Conservation (phyloP, 2,329 filamentous ascomycete genomes). For the Botrytis byssoidea region DNA sequence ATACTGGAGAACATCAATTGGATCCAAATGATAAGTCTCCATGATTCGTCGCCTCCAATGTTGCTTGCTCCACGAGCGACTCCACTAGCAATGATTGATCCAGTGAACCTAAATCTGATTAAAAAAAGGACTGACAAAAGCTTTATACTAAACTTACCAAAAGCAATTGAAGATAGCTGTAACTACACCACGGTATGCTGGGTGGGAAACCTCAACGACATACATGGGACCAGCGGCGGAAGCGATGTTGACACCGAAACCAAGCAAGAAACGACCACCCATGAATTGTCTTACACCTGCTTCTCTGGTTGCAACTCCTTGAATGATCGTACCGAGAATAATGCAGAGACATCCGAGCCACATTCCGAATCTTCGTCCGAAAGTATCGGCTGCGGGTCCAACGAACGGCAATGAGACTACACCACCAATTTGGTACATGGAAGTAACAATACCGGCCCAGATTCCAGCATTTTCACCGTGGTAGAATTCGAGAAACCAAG, state of each 20-base stretch:
- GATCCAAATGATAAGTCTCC: constrained; percentile 54
- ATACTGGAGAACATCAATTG: constrained; percentile 47
- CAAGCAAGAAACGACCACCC: constrained; percentile 60
- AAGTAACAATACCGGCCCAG: constrained; percentile 50
- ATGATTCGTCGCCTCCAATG: constrained; percentile 43
- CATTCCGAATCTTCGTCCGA: constrained; percentile 50
- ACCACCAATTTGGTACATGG: constrained; percentile 53
- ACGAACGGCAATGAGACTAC: constrained; percentile 49
- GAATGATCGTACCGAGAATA: constrained; percentile 48
- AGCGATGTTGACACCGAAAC: constrained; percentile 53
- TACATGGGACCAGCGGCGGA: constrained; percentile 49
- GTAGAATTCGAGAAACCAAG: constrained; percentile 44
- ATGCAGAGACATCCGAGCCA: constrained; percentile 46
- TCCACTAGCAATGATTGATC: constrained; percentile 55
- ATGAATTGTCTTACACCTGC: constrained; percentile 45
- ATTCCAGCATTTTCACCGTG: constrained; percentile 45
- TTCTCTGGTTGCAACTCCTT: constrained; percentile 42
- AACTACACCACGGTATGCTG: constrained; percentile 47
- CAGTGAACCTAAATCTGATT: constrained; percentile 44
- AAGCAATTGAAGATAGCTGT: constrained; percentile 27
- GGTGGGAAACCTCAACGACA: constrained; percentile 49
- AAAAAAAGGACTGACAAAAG: neutral
- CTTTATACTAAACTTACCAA: neutral
- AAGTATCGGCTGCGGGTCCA: constrained; percentile 48
- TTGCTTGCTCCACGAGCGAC: constrained; percentile 52